phyloP scores from a whole-genome alignment of 73 alveolate genomes.

The Paramecium sonneborni region DNA sequence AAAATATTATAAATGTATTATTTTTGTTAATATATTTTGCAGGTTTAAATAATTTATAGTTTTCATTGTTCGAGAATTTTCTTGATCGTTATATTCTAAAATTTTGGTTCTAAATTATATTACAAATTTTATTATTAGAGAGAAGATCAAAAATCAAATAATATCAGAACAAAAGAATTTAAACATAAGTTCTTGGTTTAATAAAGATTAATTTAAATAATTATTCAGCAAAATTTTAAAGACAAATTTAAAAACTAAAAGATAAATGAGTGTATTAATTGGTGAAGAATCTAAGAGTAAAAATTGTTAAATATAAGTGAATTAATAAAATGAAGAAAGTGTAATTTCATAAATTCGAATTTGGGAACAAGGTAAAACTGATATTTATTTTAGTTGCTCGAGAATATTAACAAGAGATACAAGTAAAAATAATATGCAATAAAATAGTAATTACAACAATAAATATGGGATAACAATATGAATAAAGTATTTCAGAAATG shows the following conservation, averaged over 20 bases:
- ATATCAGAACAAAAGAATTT: background rate
- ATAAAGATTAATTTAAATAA: constrained; percentile 5
- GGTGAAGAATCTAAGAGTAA: background rate
- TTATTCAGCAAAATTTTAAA: background rate
- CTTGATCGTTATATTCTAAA: background rate
- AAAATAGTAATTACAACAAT: background rate
- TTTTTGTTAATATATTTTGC: background rate
- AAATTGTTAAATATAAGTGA: constrained; percentile 13
- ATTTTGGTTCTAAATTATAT: background rate
- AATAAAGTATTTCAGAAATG: background rate
- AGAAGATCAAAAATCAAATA: background rate
- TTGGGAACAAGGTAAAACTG: constrained; percentile 42
- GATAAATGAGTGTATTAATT: background rate
- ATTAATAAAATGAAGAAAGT: background rate
- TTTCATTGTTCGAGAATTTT: background rate
- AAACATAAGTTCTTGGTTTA: too few relatives aligned
- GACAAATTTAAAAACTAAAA: background rate
- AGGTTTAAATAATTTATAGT: background rate
- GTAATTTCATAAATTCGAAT: background rate
- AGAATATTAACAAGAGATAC: background rate
- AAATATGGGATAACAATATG: constrained; percentile 3
- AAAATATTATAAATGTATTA: background rate
- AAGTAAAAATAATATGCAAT: background rate
- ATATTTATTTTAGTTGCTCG: background rate
- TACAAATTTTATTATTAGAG: background rate